Conservation (phyloP, 768 basidiomycete genomes). For the Lenzites betulinus region DNA sequence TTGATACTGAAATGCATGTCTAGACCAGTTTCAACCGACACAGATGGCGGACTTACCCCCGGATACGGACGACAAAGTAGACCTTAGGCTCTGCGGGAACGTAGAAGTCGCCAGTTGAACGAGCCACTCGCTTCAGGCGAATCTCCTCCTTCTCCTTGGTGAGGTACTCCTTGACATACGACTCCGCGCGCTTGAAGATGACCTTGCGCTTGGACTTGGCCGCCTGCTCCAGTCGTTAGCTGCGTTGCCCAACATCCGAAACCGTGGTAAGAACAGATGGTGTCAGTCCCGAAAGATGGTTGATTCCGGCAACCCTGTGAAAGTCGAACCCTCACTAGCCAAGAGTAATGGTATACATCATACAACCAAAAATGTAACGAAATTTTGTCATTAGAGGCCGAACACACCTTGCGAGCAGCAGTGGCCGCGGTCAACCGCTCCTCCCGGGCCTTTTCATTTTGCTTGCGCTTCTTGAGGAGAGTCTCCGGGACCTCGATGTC, state of each 20-base stretch:
- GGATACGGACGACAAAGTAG: slow-evolving; percentile 96
- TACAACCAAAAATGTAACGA: slow-evolving; percentile 31
- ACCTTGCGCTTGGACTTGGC: slow-evolving; percentile 91
- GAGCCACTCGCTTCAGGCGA: slow-evolving; percentile 90
- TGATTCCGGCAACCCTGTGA: slow-evolving; percentile 78
- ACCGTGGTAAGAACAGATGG: slow-evolving; percentile 7
- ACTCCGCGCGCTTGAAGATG: slow-evolving; percentile 98
- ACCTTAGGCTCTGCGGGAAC: slow-evolving; percentile 97
- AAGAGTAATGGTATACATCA: slow-evolving; percentile 84
- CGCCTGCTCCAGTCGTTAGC: slow-evolving; percentile 51
- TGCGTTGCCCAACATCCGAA: background rate
- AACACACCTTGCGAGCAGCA: slow-evolving; percentile 85
- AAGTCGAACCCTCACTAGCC: slow-evolving; percentile 67
- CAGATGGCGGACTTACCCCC: slow-evolving; percentile 65
- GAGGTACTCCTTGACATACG: slow-evolving; percentile 97
- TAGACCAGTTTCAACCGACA: background rate
- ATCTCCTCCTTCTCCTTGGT: slow-evolving; percentile 94
- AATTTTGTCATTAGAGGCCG: background rate
- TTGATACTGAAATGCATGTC: slow-evolving; percentile 76
- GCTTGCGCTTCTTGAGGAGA: slow-evolving; percentile 99
- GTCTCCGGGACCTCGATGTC: slow-evolving; percentile 98
- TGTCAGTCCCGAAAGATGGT: slow-evolving; percentile 94
- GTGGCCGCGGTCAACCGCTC: slow-evolving; percentile 83
- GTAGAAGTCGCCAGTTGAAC: slow-evolving; percentile 93
- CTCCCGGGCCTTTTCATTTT: slow-evolving; percentile 94